Base-by-base conservation (phyloP, 495 filamentous ascomycete genomes). In the Entonaema liquescens region DNA sequence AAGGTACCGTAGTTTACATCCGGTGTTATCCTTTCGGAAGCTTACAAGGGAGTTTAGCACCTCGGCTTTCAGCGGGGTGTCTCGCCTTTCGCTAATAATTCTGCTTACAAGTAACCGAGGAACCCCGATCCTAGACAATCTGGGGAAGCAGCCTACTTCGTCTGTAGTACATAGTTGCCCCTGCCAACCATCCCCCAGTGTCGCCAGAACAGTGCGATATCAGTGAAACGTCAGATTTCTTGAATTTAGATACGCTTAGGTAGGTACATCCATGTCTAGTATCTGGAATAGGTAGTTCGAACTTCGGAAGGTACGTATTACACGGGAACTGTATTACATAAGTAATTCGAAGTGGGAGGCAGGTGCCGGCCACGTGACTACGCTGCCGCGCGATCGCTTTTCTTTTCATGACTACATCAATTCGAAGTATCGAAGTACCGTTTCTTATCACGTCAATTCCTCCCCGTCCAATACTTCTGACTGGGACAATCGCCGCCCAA, bases 21-120 rank as follows among this genome's bases (percentile, higher is more conserved):
- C 47, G 47, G 23, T 23, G 49, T 29, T 53, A 26, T 53, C 49
- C 49, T n/a, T 13, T 53, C 28, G 49, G 49, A 53, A 25, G 19
- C 56, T 50, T 62, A 49, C 21, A 59, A 11, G 36, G 13, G 12
- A 38, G 4, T 54, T 54, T 61, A 50, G 52, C 68, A 71, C 66
- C 72, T 74, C 72, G 72, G 72, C 59, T 74, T 71, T 49, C 28
- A 61, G 44, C 63, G 68, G 68, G 26, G 62, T 44, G 47, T 13
- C 59, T 4, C 44, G 25, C 17, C 36, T 23, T 61, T 36, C 5
- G 40, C 38, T 17, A 36, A 52, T 23, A 38, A 23, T 38, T 21
- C 12, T 21, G 21, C 49, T 28, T 33, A 49, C 9, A 64, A 62
- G 54, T 29, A 60, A 64, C 69, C 69, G 70, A 72, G 70, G 65